Conservation (phyloP, 2,329 filamentous ascomycete species). For the Ophiosphaerella narmari region DNA sequence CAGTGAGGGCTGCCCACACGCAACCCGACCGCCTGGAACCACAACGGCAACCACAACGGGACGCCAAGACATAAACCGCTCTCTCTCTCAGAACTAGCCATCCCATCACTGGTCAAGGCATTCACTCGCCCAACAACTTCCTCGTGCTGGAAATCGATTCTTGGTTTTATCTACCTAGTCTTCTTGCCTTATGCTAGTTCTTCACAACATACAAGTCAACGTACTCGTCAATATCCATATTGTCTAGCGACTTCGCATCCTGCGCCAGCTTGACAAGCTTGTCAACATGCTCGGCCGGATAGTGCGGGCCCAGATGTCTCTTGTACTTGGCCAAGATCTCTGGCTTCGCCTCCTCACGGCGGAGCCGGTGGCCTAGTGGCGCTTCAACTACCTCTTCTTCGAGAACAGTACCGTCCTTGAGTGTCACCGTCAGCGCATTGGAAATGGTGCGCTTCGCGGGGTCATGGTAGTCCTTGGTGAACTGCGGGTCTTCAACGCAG, state of each 20-base stretch:
- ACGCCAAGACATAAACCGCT: slow-evolving; percentile 9
- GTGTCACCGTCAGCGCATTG: slow-evolving; percentile 91
- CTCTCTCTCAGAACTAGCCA: neutral
- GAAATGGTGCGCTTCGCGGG: slow-evolving; percentile 92
- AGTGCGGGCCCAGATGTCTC: slow-evolving; percentile 87
- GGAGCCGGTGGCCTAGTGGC: slow-evolving; percentile 86
- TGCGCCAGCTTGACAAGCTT: slow-evolving; percentile 80
- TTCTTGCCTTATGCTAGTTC: slow-evolving; percentile 36
- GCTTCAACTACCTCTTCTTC: slow-evolving; percentile 93
- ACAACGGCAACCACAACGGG: slow-evolving; percentile 8
- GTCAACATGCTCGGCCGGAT: slow-evolving; percentile 74
- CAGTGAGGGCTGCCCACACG: slow-evolving; percentile 14
- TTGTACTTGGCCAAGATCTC: slow-evolving; percentile 95
- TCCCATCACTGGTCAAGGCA: neutral
- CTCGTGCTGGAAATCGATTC: too few species aligned
- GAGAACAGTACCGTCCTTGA: slow-evolving; percentile 91
- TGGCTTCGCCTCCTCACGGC: slow-evolving; percentile 96
- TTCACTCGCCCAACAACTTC: neutral
- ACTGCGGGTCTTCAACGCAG: slow-evolving; percentile 95
- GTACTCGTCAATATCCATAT: slow-evolving; percentile 86
- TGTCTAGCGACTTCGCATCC: slow-evolving; percentile 75
- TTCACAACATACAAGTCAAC: slow-evolving; percentile 81
- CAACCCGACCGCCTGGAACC: slow-evolving; percentile 23
- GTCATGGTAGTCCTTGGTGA: slow-evolving; percentile 95
- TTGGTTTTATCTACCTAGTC: neutral